Evolutionary conservation across 148 eudicot species (phyloP), one percentile per base, ranked within the genome.

Genomic region (Talinum fruticosum): DNA sequence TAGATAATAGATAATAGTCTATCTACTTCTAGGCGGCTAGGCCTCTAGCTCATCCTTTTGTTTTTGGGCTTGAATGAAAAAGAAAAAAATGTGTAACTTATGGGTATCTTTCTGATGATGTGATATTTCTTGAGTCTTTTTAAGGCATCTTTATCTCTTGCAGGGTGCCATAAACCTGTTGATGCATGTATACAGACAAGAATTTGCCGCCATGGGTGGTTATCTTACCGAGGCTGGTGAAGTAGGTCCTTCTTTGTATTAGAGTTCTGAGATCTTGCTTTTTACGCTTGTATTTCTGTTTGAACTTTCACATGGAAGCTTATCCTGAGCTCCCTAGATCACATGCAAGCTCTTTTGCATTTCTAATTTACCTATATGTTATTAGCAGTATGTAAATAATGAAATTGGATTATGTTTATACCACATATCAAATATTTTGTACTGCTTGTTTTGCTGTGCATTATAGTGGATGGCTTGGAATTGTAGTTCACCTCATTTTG

Each of bases 171-270:
- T 96, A 76, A 91, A 86, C 85, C 84, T 96, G 82, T 86, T 96
- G 83, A 91, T 93, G 97, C 80, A 81, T 86, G 85, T 91, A 69
- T 96, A 96, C 85, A 86, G 87, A 85, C 91, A 82, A 82, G 97
- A 96, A 79, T 96, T 96, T 72, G 71, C 86, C 34, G 88, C 94
- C 71, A 93, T 90, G 87, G 99, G 99, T 81, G 99, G 99, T 77
- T 96, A 96, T 85, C 97, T 96, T 84, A 96, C 97, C 49, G 99
- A 96, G 73, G 94, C 94, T 33, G 99, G 99, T 84, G 99, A 96
- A 91, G 99, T 96, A 89, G 87, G 85, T 78, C 80, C 78, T 74
- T 75, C 69, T 75, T 70, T 71, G 47, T 41, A 44, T 21, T 41
- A 37, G 68, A 69, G 35, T 67, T 73, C 30, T 62, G 6, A 53